Evolutionary conservation across 2,329 filamentous ascomycete genomes (phyloP).

Genomic region (Epicoccum nigrum): DNA sequence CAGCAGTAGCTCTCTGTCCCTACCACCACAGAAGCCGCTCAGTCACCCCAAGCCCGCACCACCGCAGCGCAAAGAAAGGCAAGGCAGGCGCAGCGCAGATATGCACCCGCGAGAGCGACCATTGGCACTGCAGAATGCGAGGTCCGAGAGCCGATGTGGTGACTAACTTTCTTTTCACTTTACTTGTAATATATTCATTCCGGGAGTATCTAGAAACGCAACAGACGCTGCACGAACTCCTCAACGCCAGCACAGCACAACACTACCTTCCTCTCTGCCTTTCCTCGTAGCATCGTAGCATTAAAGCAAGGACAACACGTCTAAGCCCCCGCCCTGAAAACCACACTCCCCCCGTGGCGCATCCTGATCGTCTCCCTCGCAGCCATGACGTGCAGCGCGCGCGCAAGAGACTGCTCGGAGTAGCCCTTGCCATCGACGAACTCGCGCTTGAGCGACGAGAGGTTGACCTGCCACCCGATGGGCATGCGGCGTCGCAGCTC

Average conservation of each 20-base stretch:
- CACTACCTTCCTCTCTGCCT: not conserved
- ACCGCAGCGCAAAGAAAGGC: no score
- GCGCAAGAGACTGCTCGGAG: slow-evolving; percentile 82
- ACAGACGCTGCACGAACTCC: slow-evolving; percentile 3
- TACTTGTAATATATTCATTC: not conserved
- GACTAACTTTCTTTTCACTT: no score
- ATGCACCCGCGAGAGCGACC: no score
- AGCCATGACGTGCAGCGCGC: slow-evolving; percentile 85
- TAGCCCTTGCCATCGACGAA: slow-evolving; percentile 93
- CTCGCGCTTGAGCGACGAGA: slow-evolving; percentile 84
- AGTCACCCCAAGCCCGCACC: no score
- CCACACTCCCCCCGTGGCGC: slow-evolving; percentile 62
- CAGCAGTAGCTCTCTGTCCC: no score
- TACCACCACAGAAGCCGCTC: no score
- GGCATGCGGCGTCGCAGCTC: slow-evolving; percentile 87
- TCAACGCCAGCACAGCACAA: slow-evolving; percentile 2
- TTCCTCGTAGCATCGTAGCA: not conserved
- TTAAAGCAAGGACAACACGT: not conserved
- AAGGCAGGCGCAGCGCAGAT: no score
- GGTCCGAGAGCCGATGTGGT: no score
- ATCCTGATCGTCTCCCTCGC: slow-evolving; percentile 86
- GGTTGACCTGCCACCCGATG: slow-evolving; percentile 92
- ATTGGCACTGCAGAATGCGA: no score
- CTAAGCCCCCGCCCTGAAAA: slow-evolving; percentile 30
- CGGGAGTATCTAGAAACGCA: slow-evolving; percentile 8